Conservation (phyloP, 768 basidiomycete species). For the Tylopilus cervinicoccineus region DNA sequence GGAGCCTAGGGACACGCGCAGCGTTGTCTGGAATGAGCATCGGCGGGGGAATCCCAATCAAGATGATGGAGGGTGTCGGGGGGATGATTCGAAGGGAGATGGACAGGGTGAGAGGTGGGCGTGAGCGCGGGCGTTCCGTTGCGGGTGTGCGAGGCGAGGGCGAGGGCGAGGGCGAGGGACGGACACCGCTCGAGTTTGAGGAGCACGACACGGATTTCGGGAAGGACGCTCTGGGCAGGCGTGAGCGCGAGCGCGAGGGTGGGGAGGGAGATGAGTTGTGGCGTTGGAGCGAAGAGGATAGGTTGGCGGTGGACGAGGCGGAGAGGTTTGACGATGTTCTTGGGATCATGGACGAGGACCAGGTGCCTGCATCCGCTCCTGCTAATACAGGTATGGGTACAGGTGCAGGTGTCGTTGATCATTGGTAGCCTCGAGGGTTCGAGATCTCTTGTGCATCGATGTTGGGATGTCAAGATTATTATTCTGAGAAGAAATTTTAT, state of each 20-base stretch:
- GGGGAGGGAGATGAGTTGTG: constrained; percentile 21
- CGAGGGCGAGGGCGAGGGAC: constrained; percentile 3
- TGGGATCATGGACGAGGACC: constrained; percentile 33
- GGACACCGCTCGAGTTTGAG: constrained; percentile 51
- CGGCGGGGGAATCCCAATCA: constrained; percentile 44
- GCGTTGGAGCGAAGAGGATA: constrained; percentile 29
- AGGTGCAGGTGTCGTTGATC: background rate
- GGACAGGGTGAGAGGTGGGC: constrained; percentile 12
- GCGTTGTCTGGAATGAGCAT: constrained; percentile 18
- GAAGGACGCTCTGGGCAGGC: constrained; percentile 9
- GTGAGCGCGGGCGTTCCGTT: background rate
- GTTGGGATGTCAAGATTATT: too few species aligned
- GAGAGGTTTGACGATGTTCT: constrained; percentile 33
- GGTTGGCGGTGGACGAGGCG: constrained; percentile 28
- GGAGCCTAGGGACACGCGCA: constrained; percentile 9
- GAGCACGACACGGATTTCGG: constrained; percentile 66
- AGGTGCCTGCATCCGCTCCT: constrained; percentile 16
- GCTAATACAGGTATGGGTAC: background rate
- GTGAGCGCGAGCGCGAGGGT: background rate
- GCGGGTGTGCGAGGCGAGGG: too few species aligned
- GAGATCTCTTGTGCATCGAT: background rate
- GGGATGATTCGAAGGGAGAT: constrained; percentile 54
- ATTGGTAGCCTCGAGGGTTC: background rate
- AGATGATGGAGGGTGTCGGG: constrained; percentile 57
- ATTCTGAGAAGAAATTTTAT: too few species aligned